Conservation (phyloP, 306 rosid species). For the Rosa rugosa region DNA sequence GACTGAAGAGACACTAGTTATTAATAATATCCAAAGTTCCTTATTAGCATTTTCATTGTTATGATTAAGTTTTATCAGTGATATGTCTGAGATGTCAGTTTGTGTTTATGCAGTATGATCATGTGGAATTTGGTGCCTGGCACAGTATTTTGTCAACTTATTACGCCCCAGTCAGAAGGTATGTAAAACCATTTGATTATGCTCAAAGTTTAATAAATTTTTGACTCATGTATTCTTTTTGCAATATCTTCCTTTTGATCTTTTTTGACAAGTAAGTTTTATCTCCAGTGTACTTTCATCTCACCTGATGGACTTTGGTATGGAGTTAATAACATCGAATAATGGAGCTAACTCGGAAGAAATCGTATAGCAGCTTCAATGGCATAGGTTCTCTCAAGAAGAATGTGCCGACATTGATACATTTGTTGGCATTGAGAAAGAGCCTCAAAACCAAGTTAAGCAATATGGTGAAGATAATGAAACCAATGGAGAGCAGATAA, state of each 20-base stretch:
- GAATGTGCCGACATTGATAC: slow-evolving; percentile 28
- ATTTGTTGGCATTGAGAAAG: slow-evolving; percentile 23
- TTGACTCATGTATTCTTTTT: slow-evolving; percentile 13
- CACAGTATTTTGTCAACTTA: slow-evolving; percentile 29
- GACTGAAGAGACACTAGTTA: not conserved
- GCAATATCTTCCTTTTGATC: slow-evolving; percentile 6
- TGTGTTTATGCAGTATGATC: slow-evolving; percentile 48
- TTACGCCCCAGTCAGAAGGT: slow-evolving; percentile 47
- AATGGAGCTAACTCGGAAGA: slow-evolving; percentile 21
- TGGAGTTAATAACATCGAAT: slow-evolving; percentile 34
- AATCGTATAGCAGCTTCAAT: slow-evolving; percentile 30
- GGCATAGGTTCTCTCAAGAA: slow-evolving; percentile 32
- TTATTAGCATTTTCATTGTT: not conserved
- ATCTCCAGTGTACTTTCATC: slow-evolving; percentile 47
- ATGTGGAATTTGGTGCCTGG: slow-evolving; percentile 45
- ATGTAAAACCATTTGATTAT: slow-evolving; percentile 28
- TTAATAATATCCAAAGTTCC: not conserved
- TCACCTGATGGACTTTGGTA: slow-evolving; percentile 40
- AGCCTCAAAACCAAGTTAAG: slow-evolving; percentile 26
- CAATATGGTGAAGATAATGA: slow-evolving; percentile 34
- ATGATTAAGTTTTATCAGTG: slow-evolving; percentile 9
- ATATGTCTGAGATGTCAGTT: slow-evolving; percentile 12
- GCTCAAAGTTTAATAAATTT: slow-evolving; percentile 17
- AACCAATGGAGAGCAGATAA: slow-evolving; percentile 29
- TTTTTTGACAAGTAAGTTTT: slow-evolving; percentile 20